phyloP scores from a whole-genome alignment of 345 rosid genomes.

The Kernera saxatilis region DNA sequence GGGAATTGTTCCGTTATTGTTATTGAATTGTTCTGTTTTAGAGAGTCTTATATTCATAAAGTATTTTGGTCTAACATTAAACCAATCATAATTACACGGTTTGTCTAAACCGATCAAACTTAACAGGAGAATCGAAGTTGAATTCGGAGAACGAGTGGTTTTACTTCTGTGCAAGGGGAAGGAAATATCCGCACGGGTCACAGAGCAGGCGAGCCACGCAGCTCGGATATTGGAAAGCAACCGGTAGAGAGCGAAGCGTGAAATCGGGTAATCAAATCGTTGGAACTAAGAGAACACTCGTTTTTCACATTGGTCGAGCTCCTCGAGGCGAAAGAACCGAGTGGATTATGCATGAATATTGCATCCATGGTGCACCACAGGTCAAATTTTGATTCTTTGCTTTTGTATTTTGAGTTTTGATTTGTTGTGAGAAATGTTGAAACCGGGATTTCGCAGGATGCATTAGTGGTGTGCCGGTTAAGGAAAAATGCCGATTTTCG shows the following conservation, averaged over 20 bases:
- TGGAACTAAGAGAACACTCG: conserved; percentile 90
- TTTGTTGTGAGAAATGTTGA: not conserved
- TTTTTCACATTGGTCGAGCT: conserved; percentile 85
- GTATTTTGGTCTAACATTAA: not conserved
- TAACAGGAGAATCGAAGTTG: conserved; percentile 55
- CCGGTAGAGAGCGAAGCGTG: conserved; percentile 80
- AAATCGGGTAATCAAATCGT: conserved; percentile 49
- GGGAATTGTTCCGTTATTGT: too few relatives aligned
- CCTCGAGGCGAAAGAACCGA: conserved; percentile 90
- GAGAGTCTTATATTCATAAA: not conserved
- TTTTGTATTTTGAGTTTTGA: not conserved
- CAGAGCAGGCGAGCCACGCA: conserved; percentile 78
- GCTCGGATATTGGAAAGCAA: conserved; percentile 91
- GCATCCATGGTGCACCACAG: conserved; percentile 57
- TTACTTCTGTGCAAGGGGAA: conserved; percentile 80
- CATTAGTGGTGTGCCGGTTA: conserved; percentile 82
- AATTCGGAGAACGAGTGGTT: conserved; percentile 85
- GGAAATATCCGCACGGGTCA: conserved; percentile 80
- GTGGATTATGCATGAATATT: conserved; percentile 93
- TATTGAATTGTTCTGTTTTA: not conserved
- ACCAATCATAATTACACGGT: not conserved
- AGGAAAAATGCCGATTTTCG: conserved; percentile 57
- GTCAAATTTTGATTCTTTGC: conserved; percentile 22
- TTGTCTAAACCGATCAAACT: not conserved
- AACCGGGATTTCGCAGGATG: conserved; percentile 39